Conservation (phyloP, 441 rosid genomes). For the Erodium trifolium region DNA sequence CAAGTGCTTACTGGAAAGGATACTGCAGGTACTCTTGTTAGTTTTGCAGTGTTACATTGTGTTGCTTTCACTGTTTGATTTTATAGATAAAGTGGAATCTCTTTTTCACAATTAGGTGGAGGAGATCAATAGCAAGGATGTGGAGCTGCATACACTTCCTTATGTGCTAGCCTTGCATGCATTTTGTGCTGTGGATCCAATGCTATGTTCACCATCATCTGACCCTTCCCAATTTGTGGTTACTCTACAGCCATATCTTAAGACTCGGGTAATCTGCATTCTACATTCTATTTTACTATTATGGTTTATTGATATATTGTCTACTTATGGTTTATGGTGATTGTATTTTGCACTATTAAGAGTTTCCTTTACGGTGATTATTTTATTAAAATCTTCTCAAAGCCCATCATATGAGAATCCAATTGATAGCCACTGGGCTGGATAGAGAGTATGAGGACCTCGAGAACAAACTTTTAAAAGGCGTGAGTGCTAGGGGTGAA, state of each 20-base stretch:
- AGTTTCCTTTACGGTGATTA: neutral
- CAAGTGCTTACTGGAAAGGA: slow-evolving; percentile 87
- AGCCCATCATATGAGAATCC: neutral
- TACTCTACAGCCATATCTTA: slow-evolving; percentile 92
- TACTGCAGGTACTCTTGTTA: slow-evolving; percentile 62
- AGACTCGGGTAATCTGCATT: slow-evolving; percentile 59
- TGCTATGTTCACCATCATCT: slow-evolving; percentile 86
- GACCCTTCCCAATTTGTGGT: slow-evolving; percentile 89
- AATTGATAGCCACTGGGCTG: neutral
- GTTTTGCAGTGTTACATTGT: slow-evolving; percentile 11
- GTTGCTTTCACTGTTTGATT: slow-evolving; percentile 19
- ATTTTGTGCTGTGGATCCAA: slow-evolving; percentile 91
- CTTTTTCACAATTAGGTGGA: slow-evolving; percentile 52
- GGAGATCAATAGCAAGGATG: slow-evolving; percentile 66
- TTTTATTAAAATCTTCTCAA: neutral
- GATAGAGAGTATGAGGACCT: neutral
- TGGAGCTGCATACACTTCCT: slow-evolving; percentile 64
- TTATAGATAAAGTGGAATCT: slow-evolving; percentile 15
- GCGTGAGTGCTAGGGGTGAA: too few relatives aligned
- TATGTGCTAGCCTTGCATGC: slow-evolving; percentile 87
- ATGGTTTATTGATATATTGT: neutral
- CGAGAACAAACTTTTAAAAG: too few relatives aligned
- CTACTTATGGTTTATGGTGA: neutral
- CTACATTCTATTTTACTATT: neutral
- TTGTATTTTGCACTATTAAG: neutral